Conservation (phyloP, 306 rosid genomes). For the Castanospermum australe region DNA sequence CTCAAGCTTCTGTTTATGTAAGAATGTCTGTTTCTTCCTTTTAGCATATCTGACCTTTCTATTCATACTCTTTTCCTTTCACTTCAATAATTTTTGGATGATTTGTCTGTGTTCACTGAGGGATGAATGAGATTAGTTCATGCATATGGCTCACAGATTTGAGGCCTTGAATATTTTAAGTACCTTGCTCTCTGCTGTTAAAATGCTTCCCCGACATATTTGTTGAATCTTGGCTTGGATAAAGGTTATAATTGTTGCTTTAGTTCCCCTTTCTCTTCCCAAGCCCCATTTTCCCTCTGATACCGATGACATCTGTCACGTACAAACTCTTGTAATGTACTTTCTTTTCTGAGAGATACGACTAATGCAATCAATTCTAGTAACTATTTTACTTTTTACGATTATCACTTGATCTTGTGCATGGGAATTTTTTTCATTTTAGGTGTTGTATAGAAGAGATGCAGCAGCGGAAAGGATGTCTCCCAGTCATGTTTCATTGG, state of each 20-base stretch:
- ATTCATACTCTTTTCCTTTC: not conserved
- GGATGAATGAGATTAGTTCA: not conserved
- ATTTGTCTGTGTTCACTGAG: not conserved
- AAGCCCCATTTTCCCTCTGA: not conserved
- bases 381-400: not conserved
- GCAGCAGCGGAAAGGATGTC: slow-evolving; percentile 49
- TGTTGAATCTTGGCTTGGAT: not conserved
- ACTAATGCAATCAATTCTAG: not conserved
- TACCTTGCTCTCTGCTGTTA: not conserved
- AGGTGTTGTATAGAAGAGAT: slow-evolving; percentile 72
- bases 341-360: not conserved
- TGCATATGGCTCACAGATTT: not conserved
- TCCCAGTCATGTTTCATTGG: slow-evolving; percentile 62
- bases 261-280: not conserved
- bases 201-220: not conserved
- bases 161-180: not conserved
- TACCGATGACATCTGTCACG: not conserved
- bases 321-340: not conserved
- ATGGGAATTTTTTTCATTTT: not conserved
- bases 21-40: not conserved
- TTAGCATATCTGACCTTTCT: not conserved
- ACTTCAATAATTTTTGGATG: not conserved
- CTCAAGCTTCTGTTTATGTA: not conserved
- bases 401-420: not conserved
- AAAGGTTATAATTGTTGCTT: not conserved